Percentiles rank a stretch among this genome's conserved stretches.
phyloP scores from a whole-genome alignment of 1,284 basidiomycete species.

The Phellinidium pouzarii region DNA sequence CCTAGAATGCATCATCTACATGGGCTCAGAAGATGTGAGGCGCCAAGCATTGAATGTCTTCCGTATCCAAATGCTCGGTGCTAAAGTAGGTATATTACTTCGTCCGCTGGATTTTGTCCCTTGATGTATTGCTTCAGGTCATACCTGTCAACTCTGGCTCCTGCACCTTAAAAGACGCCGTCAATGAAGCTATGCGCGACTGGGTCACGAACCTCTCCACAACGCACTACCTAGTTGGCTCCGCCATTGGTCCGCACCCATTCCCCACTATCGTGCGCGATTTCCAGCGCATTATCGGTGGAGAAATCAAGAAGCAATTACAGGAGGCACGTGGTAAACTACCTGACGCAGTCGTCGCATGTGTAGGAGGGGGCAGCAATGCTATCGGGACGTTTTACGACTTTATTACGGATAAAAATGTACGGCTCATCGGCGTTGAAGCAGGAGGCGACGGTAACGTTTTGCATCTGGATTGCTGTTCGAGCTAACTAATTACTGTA shows the following conservation, averaged over 20 bases:
- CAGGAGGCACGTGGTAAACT: constrained; percentile 72
- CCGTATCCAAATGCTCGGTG: constrained; percentile 96
- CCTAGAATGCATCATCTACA: constrained; percentile 93
- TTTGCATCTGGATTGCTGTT: background rate
- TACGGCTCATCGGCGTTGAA: constrained; percentile 88
- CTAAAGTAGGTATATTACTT: constrained; percentile 46
- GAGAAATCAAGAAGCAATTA: constrained; percentile 91
- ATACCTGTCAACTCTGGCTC: constrained; percentile 93
- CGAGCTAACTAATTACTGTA: constrained; percentile 7
- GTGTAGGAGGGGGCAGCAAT: constrained; percentile 96
- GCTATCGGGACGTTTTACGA: constrained; percentile 97
- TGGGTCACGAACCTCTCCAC: constrained; percentile 95
- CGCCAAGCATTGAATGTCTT: constrained; percentile 96
- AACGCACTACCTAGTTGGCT: constrained; percentile 97
- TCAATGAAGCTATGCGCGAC: constrained; percentile 95
- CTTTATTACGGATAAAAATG: constrained; percentile 81
- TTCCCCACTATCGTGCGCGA: constrained; percentile 99
- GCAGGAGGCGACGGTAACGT: constrained; percentile 87
- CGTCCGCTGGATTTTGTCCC: background rate
- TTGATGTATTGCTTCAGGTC: constrained; percentile 44
- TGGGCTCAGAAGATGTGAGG: constrained; percentile 98
- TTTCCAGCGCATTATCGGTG: constrained; percentile 93
- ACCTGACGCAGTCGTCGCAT: constrained; percentile 92
- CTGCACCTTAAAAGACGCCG: constrained; percentile 94
- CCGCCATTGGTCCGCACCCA: constrained; percentile 95